phyloP scores from a whole-genome alignment of 1,139 yeast genomes.

The Martiniozyma asiatica region DNA sequence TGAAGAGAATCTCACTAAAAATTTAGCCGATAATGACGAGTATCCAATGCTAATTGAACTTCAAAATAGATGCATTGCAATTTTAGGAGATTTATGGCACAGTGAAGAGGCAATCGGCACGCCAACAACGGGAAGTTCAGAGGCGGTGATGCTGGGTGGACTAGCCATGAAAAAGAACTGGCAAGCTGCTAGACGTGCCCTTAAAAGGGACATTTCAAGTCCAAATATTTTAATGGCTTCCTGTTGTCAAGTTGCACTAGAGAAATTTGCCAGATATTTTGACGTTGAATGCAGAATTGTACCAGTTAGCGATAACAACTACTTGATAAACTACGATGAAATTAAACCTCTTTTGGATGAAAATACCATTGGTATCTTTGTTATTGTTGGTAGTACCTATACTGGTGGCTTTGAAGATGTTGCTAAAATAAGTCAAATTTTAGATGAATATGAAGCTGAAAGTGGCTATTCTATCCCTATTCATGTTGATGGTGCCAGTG shows the following conservation, averaged over 20 bases:
- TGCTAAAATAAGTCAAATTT: conserved; percentile 39
- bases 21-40: conserved; percentile 87
- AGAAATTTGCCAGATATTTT: conserved; percentile 86
- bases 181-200: conserved; percentile 54
- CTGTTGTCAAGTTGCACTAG: conserved; percentile 89
- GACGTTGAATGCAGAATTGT: conserved; percentile 79
- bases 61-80: conserved; percentile 73
- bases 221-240: conserved; percentile 94
- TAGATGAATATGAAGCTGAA: conserved; percentile 59
- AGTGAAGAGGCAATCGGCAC: conserved; percentile 51
- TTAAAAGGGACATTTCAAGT: conserved; percentile 45
- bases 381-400: conserved; percentile 81
- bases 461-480: conserved; percentile 63
- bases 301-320: conserved; percentile 50
- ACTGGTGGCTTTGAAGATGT: conserved; percentile 90
- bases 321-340: conserved; percentile 48
- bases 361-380: conserved; percentile 86
- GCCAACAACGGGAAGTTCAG: conserved; percentile 90
- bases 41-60: conserved; percentile 76
- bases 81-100: conserved; percentile 64
- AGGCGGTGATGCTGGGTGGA: conserved; percentile 90
- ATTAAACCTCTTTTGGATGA: conserved; percentile 65
- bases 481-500: conserved; percentile 91
- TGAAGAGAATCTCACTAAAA: conserved; percentile 65
- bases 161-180: conserved; percentile 83